Evolutionary conservation across 2,329 filamentous ascomycete genomes (phyloP).

Genomic region (Botrytis aclada): DNA sequence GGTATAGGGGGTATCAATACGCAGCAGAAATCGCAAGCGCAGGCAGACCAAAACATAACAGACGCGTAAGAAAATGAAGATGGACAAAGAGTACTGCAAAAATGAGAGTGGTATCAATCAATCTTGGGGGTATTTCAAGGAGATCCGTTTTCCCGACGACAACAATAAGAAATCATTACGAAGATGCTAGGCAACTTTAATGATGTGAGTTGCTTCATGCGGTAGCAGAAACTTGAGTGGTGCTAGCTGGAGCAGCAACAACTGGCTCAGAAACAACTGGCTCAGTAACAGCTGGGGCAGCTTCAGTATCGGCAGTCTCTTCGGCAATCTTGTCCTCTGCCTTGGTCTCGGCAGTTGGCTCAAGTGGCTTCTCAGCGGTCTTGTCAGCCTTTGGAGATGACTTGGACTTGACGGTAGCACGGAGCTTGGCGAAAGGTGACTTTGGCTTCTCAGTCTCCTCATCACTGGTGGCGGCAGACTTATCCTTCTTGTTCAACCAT

Average conservation of each 20-base stretch:
- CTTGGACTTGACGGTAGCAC: conserved; percentile 39
- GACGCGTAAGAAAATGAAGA: conserved; percentile 21
- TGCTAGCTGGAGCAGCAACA: conserved; percentile 28
- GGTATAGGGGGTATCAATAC: conserved; percentile 43
- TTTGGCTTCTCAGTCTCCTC: conserved; percentile 43
- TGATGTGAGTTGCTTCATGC: conserved; percentile 30
- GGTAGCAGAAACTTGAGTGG: conserved; percentile 35
- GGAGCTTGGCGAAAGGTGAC: conserved; percentile 39
- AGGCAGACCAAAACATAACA: conserved; percentile 30
- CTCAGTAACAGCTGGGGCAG: conserved; percentile 29
- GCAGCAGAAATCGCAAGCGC: conserved; percentile 35
- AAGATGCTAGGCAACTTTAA: conserved; percentile 16
- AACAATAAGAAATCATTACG: conserved; percentile 28
- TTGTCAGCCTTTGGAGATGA: conserved; percentile 46
- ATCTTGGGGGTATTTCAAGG: conserved; percentile 41
- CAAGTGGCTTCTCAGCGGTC: conserved; percentile 39
- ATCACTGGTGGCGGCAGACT: conserved; percentile 40
- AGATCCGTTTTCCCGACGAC: conserved; percentile 38
- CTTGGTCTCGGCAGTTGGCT: conserved; percentile 33
- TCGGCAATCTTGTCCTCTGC: conserved; percentile 24
- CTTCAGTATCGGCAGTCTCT: conserved; percentile 34
- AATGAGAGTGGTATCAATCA: conserved; percentile 41
- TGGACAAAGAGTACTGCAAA: conserved; percentile 35
- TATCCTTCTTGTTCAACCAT: conserved; percentile 64
- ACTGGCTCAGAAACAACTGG: conserved; percentile 27